These are phyloP conservation scores for Brassica nigra DNA, from an alignment of 345 rosid genomes.

Conservation along the genomic window DNA sequence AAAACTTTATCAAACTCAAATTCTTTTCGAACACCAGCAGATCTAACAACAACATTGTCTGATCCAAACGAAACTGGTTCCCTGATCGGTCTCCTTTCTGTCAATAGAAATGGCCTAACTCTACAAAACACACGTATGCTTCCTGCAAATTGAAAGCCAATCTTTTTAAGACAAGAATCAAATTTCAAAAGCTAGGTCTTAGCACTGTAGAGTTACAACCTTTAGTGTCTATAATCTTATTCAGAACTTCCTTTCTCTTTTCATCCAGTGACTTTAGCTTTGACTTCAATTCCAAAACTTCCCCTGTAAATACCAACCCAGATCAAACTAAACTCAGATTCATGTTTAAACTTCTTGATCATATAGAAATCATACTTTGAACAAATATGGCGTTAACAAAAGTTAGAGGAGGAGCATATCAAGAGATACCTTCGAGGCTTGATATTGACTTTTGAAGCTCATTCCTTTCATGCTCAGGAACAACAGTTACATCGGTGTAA, in stretches of 20 bases:
- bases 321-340: background rate
- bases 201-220: constrained; percentile 45
- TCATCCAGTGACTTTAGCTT: constrained; percentile 63
- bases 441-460: constrained; percentile 61
- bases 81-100: constrained; percentile 50
- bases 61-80: constrained; percentile 52
- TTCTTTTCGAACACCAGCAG: constrained; percentile 65
- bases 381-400: background rate
- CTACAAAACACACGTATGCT: constrained; percentile 85
- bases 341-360: constrained; percentile 4
- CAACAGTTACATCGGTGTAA: constrained; percentile 68
- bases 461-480: constrained; percentile 74
- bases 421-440: constrained; percentile 60
- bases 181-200: background rate
- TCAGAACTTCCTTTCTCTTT: constrained; percentile 63
- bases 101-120: constrained; percentile 57
- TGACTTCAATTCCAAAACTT: constrained; percentile 55
- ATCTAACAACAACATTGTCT: constrained; percentile 55
- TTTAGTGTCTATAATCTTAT: constrained; percentile 74
- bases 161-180: constrained; percentile 16
- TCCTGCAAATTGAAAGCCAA: constrained; percentile 54
- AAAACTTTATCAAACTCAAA: constrained; percentile 81
- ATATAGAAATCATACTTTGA: background rate
- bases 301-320: constrained; percentile 49
- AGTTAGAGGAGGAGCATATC: background rate